Evolutionary conservation across 1,139 yeast species (phyloP), one percentile per base, ranked within the genome.

Genomic region (Protomyces inouyei): DNA sequence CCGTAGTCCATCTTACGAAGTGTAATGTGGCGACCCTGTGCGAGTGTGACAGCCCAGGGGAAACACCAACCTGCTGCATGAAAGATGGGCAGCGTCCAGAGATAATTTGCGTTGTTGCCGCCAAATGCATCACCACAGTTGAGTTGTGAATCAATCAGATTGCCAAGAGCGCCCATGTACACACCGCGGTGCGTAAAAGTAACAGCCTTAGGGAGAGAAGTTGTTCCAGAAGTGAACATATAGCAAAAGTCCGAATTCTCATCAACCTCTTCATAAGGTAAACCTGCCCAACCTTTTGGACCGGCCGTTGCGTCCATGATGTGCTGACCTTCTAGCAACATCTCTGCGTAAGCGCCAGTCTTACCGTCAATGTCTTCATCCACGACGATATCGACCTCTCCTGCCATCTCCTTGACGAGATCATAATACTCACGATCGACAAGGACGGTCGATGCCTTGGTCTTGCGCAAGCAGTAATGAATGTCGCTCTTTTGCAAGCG

Each of bases 121-220:
- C 76, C 76, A 43, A 69, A 69, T 4, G 70, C 66, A 18, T 70
- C 73, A 56, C 74, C 74, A 46, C 73, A 68, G 66, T 76, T 76
- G 61, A 76, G 72, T 5, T 72, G 71, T 16, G 76, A 69, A 60
- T 76, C 78, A 52, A 75, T 70, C 55, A 75, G 67, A 60, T 74
- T 73, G 59, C 75, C 74, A 64, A 76, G 56, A 2, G 78, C 71
- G 12, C 74, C 74, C 38, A 76, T 67, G 65, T 76, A 76, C 57
- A 73, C 72, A 3, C 77, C 77, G 5, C 78, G 73, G 66, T 86
- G 88, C 8, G 84, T 79, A 72, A 85, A 80, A 63, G 83, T 84
- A 6, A 86, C 92, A 40, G 90, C 93, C 73, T 87, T 87, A 18
- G 93, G 92, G 61, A 78, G 74, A n/a, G 91, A 91, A 1, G 92